phyloP scores from a whole-genome alignment of 495 filamentous ascomycete genomes.

The Daldinia concentrica region DNA sequence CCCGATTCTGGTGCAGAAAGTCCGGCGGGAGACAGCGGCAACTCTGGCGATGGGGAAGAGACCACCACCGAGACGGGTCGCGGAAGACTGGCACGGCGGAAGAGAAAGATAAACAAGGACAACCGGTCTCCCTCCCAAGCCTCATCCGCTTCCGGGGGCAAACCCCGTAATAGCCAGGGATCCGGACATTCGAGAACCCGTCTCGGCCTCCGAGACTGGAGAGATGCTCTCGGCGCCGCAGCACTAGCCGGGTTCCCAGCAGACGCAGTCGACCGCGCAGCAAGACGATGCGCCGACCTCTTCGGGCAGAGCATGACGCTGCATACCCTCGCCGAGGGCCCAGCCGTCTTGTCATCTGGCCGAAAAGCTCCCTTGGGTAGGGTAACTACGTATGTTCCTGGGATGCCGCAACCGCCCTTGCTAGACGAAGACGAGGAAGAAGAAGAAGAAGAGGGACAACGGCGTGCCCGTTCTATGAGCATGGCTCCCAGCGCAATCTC shows the following conservation, averaged over 20 bases:
- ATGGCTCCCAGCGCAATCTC: not conserved
- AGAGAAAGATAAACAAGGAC: not conserved
- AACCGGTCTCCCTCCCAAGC: constrained; percentile 15
- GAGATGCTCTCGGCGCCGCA: constrained; percentile 78
- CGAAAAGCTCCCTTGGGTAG: constrained; percentile 16
- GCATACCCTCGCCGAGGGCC: constrained; percentile 61
- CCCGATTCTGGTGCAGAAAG: not conserved
- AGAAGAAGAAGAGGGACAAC: constrained; percentile 19
- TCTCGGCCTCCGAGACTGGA: constrained; percentile 76
- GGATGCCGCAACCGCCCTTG: constrained; percentile 44
- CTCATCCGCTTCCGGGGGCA: constrained; percentile 8
- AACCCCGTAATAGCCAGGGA: not conserved
- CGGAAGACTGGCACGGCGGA: not conserved
- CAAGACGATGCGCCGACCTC: constrained; percentile 73
- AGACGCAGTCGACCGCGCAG: constrained; percentile 68
- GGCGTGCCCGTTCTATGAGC: not conserved
- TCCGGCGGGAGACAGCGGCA: constrained; percentile 16
- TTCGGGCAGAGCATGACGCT: constrained; percentile 73
- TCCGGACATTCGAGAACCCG: constrained; percentile 23
- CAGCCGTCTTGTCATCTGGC: constrained; percentile 14
- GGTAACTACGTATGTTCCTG: constrained; percentile 49
- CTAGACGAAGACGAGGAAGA: constrained; percentile 51
- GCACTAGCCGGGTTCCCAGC: constrained; percentile 72
- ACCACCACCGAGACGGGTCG: constrained; percentile 7
- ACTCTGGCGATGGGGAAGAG: constrained; percentile 29